Evolutionary conservation across 2,329 filamentous ascomycete genomes (phyloP), one percentile per base, ranked within the genome.

Genomic region (Sporothrix phasma): DNA sequence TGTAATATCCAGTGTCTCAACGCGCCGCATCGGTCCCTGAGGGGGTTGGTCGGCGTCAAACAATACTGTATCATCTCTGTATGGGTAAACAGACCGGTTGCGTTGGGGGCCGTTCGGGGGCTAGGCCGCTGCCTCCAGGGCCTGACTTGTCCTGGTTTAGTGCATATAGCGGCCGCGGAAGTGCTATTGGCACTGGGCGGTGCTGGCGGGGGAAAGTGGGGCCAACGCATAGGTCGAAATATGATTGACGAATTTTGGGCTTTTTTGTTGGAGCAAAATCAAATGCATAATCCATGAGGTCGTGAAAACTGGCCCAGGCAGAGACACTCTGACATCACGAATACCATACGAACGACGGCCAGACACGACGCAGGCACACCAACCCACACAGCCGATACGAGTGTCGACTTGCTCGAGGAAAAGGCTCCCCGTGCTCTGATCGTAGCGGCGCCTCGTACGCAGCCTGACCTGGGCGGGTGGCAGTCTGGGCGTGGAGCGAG

Each of bases 1-100:
- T 41, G 47, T 45, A 54, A 63, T 59, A 34, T 49, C 26, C 64
- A 45, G 37, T 54, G 61, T 56, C 63, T 41, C 64, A 64, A 45
- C 65, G 56, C 62, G 64, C 64, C 61, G 61, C 65, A 64, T 64
- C 41, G 61, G 63, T 64, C 43, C 56, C 58, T 46, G 62, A 19
- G 31, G 60, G 22, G 17, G 56, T n/a, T n/a, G n/a, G n/a, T n/a
- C 6, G 13, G 60, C 7, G 60, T 31, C 11, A 5, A 11, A 13
- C 29, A n/a, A 11, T 13, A 34, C 13, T 26, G 31, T 49, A 41
- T 26, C 59, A 41, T 13, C n/a, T n/a, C 3, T 43, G 34, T 53
- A 26, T 43, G 22, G 19, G 31, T 29, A 41, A 31, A 11, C 13
- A 22, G 24, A 31, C 26, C n/a, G 13, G 22, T 15, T 15, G 26